Evolutionary conservation across 768 basidiomycete species (phyloP), one percentile per base, ranked within the genome.

Genomic region (Pisolithus sp.): DNA sequence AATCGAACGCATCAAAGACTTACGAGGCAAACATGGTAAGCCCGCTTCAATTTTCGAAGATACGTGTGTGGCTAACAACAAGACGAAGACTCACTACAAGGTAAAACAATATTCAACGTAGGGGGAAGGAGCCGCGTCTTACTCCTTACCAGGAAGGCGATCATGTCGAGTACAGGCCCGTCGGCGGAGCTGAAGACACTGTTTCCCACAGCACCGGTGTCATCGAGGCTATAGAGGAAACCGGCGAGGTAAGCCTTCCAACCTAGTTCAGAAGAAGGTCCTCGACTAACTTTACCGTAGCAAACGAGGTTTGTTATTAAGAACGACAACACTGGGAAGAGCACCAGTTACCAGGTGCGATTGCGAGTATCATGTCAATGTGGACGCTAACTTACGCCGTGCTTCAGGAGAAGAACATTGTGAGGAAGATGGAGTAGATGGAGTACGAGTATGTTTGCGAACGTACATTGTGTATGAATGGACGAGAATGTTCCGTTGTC

Each of bases 301-400:
- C 63, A 67, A 0, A 24, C 53, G 2, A 61, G 63, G 50, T 75
- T 69, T 53, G 59, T 64, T 4, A 76, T 75, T 63, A 70, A 64
- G 62, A 76, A 76, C 43, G 65, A 69, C 46, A 72, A 73, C n/a
- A 76, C 73, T 5, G 66, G 68, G 5, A 76, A 75, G 61, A 59
- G 45, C 7, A 74, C 73, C 1, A 64, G 40, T 23, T 73, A 76
- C 49, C 66, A 65, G 62, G 75, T 70, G 34, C 8, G 48, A 60
- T 42, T 2, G 12, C 2, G 2, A 5, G 46, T 10, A 26, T 3
- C 1, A 30, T 5, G 21, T 7, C 5, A 21, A 12, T 20, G 4
- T 7, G 12, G 34, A 34, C 34, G 13, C 34, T 15, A 7, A 18
- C 13, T 48, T 10, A 28, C 4, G 2, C 17, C 37, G 24, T n/a